Evolutionary conservation across 169 alveolate species (phyloP), one percentile per base, ranked within the genome.

Genomic region (Fabrea salina): DNA sequence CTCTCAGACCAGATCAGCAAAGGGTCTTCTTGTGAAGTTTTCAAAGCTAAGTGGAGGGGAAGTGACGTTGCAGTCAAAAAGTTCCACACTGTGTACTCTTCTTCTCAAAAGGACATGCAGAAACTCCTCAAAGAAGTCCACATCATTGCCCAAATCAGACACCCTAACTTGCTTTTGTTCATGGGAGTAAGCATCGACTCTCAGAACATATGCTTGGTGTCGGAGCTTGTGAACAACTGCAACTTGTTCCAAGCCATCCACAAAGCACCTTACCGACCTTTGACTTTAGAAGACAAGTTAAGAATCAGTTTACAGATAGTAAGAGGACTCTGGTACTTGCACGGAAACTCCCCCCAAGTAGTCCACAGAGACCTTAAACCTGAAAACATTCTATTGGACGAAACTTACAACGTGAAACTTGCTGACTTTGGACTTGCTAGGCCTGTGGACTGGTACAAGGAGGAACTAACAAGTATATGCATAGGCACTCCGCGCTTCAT

Each of bases 281-380:
- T 74, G 1, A 53, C 30, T 11, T 33, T 54, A 13, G n/a, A 22
- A n/a, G 58, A 66, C 2, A 25, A 54, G n/a, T 74, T 74, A 35
- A 82, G 86, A 61, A 86, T 91, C 5, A 89, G 93, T 1, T 54
- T 88, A 8, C 92, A 91, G 78, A 91, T 91, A 39, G 89, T 91
- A 11, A 82, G 81, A 66, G 96, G 94, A 7, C 85, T 89, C 32
- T 67, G 76, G 50, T 91, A 88, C 85, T 56, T 88, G 35, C 96
- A 91, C 61, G 85, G 86, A 22, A 79, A 74, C 58, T 82, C 84
- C 40, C 92, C 91, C 25, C 94, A 93, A 4, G 87, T 91, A 49
- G 72, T 91, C 5, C 96, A 91, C 68, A 79, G 96, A 58, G 96
- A 91, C 83, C 76, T 91, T 68, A 91, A 91, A 47, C 81, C 71